Percentiles rank a stretch among this genome's conserved stretches.
Evolutionary conservation across 2,329 filamentous ascomycete genomes (phyloP).

Genomic region (Acrodontium crateriforme): DNA sequence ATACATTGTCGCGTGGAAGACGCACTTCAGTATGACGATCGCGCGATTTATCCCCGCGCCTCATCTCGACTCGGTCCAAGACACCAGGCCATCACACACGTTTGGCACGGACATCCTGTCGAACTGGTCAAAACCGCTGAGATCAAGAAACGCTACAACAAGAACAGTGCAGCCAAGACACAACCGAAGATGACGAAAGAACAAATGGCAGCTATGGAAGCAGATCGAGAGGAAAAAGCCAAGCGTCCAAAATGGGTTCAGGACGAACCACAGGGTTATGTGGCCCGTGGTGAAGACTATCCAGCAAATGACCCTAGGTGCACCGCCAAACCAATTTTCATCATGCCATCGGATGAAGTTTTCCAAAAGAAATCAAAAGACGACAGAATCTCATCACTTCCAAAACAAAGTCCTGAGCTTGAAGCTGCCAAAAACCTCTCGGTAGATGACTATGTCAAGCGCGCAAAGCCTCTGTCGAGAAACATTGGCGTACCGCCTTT

Average conservation of each 20-base stretch:
- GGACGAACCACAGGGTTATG: conserved; percentile 78
- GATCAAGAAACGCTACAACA: conserved; percentile 62
- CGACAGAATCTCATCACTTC: conserved; percentile 1
- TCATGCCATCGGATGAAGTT: conserved; percentile 41
- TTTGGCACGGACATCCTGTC: conserved; percentile 80
- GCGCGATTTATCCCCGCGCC: conserved; percentile 81
- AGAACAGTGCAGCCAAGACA: conserved; percentile 48
- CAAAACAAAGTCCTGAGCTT: conserved; percentile 1
- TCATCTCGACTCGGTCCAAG: conserved; percentile 83
- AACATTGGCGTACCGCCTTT: conserved; percentile 56
- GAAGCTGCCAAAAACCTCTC: conserved; percentile 38
- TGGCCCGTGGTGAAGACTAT: conserved; percentile 69
- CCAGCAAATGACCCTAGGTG: conserved; percentile 57
- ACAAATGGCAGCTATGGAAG: conserved; percentile 62
- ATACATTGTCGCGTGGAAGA: conserved; percentile 94
- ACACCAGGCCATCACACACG: conserved; percentile 72
- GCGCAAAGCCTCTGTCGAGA: conserved; percentile 50
- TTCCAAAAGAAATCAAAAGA: background rate
- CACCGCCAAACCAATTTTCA: conserved; percentile 66
- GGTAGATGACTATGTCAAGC: conserved; percentile 64
- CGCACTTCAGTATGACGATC: conserved; percentile 89
- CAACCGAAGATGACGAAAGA: conserved; percentile 69
- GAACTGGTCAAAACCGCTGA: conserved; percentile 80
- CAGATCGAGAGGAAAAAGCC: conserved; percentile 64
- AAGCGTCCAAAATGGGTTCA: conserved; percentile 86